A percentile compares a stretch with the other conserved stretches of the same genome.
Evolutionary conservation across 306 rosid species (phyloP).

Genomic region (Glycyrrhiza uralensis): DNA sequence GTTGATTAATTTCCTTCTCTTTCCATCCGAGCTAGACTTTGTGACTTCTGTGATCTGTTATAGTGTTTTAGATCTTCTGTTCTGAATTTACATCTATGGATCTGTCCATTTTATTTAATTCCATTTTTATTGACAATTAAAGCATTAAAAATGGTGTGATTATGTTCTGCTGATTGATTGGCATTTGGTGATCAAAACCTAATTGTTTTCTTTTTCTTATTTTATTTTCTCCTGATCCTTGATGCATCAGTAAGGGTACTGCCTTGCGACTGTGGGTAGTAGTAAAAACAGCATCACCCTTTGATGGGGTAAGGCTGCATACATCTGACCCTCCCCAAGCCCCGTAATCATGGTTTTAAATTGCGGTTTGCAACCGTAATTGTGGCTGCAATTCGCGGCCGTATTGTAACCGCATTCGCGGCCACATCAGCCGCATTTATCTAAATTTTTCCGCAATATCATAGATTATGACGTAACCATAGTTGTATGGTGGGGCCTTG

Average conservation of each 20-base stretch:
- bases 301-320: neutral
- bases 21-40: neutral
- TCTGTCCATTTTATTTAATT: constrained; percentile 10
- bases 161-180: constrained; percentile 10
- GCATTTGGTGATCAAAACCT: neutral
- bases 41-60: neutral
- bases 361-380: too few species aligned
- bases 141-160: neutral
- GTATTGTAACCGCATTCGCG: too few species aligned
- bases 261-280: neutral
- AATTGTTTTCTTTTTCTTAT: neutral
- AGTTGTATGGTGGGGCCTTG: too few species aligned
- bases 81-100: constrained; percentile 19
- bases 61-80: neutral
- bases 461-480: too few species aligned
- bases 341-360: too few species aligned
- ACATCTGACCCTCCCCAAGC: neutral
- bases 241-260: neutral
- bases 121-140: constrained; percentile 8
- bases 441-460: too few species aligned
- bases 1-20: constrained; percentile 7
- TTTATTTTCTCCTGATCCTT: neutral
- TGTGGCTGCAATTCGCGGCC: too few species aligned
- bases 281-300: neutral
- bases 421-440: too few species aligned